Evolutionary conservation across 2,329 filamentous ascomycete species (phyloP).

Genomic region (Aspergillus fumigatus): DNA sequence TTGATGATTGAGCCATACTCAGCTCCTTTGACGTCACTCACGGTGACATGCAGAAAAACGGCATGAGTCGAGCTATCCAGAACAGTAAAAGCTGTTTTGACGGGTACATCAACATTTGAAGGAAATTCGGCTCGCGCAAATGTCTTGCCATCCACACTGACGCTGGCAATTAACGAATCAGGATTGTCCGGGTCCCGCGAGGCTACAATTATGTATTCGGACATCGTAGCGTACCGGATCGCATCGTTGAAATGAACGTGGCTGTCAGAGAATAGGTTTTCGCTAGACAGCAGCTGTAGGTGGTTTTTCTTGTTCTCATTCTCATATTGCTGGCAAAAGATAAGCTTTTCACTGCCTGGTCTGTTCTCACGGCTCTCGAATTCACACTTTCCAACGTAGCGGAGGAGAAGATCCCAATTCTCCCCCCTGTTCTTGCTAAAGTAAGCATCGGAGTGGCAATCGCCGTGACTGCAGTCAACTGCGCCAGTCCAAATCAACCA

Average conservation of each 20-base stretch:
- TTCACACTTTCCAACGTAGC: constrained; percentile 75
- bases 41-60: constrained; percentile 88
- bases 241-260: constrained; percentile 66
- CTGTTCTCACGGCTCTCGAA: constrained; percentile 68
- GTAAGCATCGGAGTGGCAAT: constrained; percentile 71
- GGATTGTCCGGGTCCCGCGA: constrained; percentile 59
- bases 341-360: constrained; percentile 58
- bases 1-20: constrained; percentile 88
- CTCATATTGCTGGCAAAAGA: constrained; percentile 60
- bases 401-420: constrained; percentile 70
- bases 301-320: constrained; percentile 61
- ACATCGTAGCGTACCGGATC: constrained; percentile 87
- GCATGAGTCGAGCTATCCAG: constrained; percentile 93
- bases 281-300: constrained; percentile 68
- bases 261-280: constrained; percentile 69
- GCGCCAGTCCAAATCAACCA: constrained; percentile 88
- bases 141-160: constrained; percentile 75
- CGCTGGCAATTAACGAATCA: constrained; percentile 68
- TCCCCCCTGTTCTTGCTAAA: constrained; percentile 72
- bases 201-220: constrained; percentile 90
- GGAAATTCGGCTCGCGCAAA: constrained; percentile 87
- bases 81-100: constrained; percentile 83
- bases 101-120: constrained; percentile 70
- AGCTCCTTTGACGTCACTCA: constrained; percentile 59
- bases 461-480: constrained; percentile 59